phyloP scores from a whole-genome alignment of 176 grass and related monocot genomes.

The Paspalum vaginatum region DNA sequence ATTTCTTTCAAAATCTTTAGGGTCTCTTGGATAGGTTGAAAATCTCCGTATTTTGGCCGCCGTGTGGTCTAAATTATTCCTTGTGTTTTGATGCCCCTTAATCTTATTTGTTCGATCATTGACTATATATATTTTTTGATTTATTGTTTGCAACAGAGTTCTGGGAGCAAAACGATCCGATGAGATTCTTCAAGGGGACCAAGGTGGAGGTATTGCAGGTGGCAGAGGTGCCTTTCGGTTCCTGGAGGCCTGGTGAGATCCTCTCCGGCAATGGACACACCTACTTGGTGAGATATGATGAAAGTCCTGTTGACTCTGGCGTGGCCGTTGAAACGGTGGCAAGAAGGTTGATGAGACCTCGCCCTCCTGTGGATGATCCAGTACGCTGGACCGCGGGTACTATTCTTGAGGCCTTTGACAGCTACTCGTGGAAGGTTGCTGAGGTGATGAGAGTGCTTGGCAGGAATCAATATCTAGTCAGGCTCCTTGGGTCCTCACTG shows the following conservation, averaged over 20 bases:
- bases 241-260: slow-evolving; percentile 68
- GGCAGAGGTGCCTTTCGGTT: slow-evolving; percentile 51
- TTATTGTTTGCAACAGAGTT: slow-evolving; percentile 27
- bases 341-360: slow-evolving; percentile 68
- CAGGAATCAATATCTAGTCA: slow-evolving; percentile 54
- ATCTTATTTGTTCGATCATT: slow-evolving; percentile 20
- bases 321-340: slow-evolving; percentile 57
- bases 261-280: slow-evolving; percentile 77
- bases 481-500: slow-evolving; percentile 56
- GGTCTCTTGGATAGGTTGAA: neutral
- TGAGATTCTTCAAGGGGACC: slow-evolving; percentile 68
- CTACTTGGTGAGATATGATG: slow-evolving; percentile 62
- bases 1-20: neutral
- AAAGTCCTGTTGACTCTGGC: neutral
- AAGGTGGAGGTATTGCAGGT: slow-evolving; percentile 71
- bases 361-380: slow-evolving; percentile 8
- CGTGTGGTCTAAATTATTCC: neutral
- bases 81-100: neutral
- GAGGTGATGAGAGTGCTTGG: slow-evolving; percentile 52
- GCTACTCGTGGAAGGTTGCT: slow-evolving; percentile 72
- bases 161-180: neutral
- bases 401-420: slow-evolving; percentile 71
- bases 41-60: neutral
- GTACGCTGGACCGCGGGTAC: slow-evolving; percentile 52
- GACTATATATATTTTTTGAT: neutral